Evolutionary conservation across 768 basidiomycete species (phyloP).

Genomic region (Lentinula sp.): DNA sequence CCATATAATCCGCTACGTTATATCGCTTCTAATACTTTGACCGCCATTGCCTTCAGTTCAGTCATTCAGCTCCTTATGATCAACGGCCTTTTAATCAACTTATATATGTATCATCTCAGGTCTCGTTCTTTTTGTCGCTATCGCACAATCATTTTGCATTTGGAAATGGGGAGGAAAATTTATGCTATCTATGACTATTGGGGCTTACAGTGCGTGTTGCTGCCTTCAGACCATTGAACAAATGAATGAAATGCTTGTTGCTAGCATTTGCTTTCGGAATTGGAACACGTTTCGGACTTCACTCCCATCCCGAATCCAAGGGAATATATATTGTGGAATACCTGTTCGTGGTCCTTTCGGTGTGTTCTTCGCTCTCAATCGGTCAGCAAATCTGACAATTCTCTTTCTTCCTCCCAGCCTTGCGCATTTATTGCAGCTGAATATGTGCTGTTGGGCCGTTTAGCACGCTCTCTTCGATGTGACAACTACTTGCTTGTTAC

Average conservation of each 20-base stretch:
- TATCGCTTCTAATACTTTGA: conserved; percentile 48
- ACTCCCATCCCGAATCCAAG: conserved; percentile 44
- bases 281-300: conserved; percentile 48
- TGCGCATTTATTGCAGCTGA: conserved; percentile 55
- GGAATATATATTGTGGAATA: conserved; percentile 52
- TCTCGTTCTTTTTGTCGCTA: conserved; percentile 32
- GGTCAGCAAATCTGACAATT: neutral
- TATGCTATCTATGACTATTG: conserved; percentile 59
- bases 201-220: conserved; percentile 42
- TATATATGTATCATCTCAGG: conserved; percentile 12
- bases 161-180: conserved; percentile 43
- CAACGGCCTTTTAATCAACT: neutral
- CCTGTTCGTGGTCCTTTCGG: conserved; percentile 55
- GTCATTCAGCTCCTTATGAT: conserved; percentile 7
- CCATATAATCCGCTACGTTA: conserved; percentile 48
- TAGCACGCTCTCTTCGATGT: conserved; percentile 34
- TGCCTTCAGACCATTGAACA: too few relatives aligned
- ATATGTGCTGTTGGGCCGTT: conserved; percentile 46
- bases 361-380: conserved; percentile 16
- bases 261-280: conserved; percentile 54
- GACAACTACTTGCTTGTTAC: conserved; percentile 33
- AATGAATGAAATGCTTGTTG: neutral
- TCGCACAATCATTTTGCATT: conserved; percentile 37
- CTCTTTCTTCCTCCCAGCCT: conserved; percentile 26
- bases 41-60: conserved; percentile 42